Evolutionary conservation across 495 filamentous ascomycete species (phyloP).

Genomic region (Aspergillus nidulans): DNA sequence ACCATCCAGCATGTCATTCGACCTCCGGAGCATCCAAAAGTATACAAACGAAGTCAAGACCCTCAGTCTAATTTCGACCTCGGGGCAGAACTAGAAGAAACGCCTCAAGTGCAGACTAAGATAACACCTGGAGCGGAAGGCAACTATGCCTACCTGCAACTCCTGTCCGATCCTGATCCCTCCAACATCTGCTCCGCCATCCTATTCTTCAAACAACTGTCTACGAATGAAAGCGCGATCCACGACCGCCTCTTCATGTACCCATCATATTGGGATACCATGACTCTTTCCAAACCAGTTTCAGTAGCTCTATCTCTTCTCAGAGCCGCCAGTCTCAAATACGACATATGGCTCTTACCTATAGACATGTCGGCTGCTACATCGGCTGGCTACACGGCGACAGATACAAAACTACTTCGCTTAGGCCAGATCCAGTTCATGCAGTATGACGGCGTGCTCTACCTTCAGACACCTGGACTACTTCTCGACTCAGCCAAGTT

Average conservation of each 20-base stretch:
- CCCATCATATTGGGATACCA: slow-evolving; percentile 42
- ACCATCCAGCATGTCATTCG: slow-evolving; percentile 57
- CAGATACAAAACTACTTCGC: slow-evolving; percentile 40
- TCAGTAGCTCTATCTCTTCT: slow-evolving; percentile 32
- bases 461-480: slow-evolving; percentile 38
- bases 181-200: slow-evolving; percentile 45
- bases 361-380: slow-evolving; percentile 42
- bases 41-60: slow-evolving; percentile 21
- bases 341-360: slow-evolving; percentile 44
- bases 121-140: slow-evolving; percentile 12
- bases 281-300: slow-evolving; percentile 23
- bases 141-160: slow-evolving; percentile 44
- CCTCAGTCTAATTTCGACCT: slow-evolving; percentile 6
- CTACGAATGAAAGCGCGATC: slow-evolving; percentile 31
- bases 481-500: slow-evolving; percentile 37
- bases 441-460: slow-evolving; percentile 44
- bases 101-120: not conserved
- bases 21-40: slow-evolving; percentile 27
- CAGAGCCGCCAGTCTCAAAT: slow-evolving; percentile 36
- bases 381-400: slow-evolving; percentile 30
- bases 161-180: slow-evolving; percentile 41
- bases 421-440: slow-evolving; percentile 46
- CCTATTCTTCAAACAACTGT: slow-evolving; percentile 41
- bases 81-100: not conserved
- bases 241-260: slow-evolving; percentile 50